A percentile compares a stretch with the other conserved stretches of the same genome.
phyloP scores from a whole-genome alignment of 2,329 filamentous ascomycete species.

The Claviceps fusiformis region DNA sequence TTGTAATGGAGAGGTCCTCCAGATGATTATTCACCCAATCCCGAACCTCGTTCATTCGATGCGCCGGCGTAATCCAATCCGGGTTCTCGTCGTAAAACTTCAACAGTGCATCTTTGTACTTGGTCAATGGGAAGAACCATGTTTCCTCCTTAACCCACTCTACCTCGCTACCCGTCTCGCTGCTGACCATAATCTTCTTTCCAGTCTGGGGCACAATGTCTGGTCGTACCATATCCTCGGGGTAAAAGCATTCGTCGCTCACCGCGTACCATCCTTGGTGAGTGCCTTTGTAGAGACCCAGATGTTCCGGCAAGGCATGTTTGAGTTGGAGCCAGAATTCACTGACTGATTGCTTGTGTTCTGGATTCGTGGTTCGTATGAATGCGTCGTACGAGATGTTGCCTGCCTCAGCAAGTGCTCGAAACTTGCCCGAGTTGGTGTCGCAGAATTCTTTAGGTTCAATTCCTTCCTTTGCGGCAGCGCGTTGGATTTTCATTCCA shows the following conservation, averaged over 20 bases:
- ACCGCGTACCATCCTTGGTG: conserved; percentile 96
- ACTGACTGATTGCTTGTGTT: conserved; percentile 73
- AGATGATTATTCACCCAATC: conserved; percentile 64
- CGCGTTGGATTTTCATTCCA: conserved; percentile 91
- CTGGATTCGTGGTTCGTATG: conserved; percentile 75
- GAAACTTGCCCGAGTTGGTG: conserved; percentile 65
- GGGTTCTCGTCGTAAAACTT: conserved; percentile 69
- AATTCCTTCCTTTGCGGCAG: conserved; percentile 56
- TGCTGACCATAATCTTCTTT: conserved; percentile 65
- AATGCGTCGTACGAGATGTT: conserved; percentile 72
- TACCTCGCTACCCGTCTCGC: conserved; percentile 82
- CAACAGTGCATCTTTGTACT: conserved; percentile 65
- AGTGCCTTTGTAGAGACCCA: conserved; percentile 70
- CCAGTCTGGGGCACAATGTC: conserved; percentile 70
- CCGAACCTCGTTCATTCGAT: conserved; percentile 66
- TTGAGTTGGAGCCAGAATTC: conserved; percentile 78
- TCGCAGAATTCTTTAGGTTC: conserved; percentile 82
- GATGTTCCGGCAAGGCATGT: conserved; percentile 36
- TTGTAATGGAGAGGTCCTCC: conserved; percentile 77
- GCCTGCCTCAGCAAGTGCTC: conserved; percentile 54
- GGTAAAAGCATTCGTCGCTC: conserved; percentile 93
- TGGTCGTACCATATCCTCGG: conserved; percentile 58
- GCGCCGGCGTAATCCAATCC: conserved; percentile 57
- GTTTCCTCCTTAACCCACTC: conserved; percentile 91
- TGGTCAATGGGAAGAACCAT: conserved; percentile 86